Percentiles rank a stretch among this genome's conserved stretches.
phyloP scores from a whole-genome alignment of 164 flowering plant genomes.

The Nelumbo lutea region DNA sequence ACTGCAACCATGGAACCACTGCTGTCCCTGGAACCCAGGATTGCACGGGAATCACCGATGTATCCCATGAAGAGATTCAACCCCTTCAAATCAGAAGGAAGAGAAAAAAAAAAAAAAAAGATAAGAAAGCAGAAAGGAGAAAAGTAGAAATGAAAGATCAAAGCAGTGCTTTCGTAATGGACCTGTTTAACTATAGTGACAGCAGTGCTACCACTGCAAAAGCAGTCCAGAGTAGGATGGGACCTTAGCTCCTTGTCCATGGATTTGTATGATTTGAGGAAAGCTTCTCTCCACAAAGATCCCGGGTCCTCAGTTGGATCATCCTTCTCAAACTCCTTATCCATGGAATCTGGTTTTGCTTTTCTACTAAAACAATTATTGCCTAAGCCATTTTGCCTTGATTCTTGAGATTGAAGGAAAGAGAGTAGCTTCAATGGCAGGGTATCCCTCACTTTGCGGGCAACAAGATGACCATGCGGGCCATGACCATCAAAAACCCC shows the following conservation, averaged over 20 bases:
- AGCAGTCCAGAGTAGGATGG: constrained; percentile 79
- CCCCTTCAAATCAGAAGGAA: constrained; percentile 45
- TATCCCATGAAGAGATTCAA: constrained; percentile 76
- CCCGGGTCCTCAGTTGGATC: constrained; percentile 40
- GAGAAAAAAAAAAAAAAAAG: not conserved
- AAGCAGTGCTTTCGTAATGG: not conserved
- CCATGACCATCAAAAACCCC: constrained; percentile 98
- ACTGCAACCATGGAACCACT: constrained; percentile 59
- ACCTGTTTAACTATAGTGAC: constrained; percentile 89
- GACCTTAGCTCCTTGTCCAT: constrained; percentile 91
- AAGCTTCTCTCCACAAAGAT: constrained; percentile 67
- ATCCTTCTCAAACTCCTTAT: constrained; percentile 36
- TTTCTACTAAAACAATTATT: constrained; percentile 37
- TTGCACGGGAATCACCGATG: constrained; percentile 96
- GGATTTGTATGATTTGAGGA: constrained; percentile 68
- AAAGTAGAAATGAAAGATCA: not conserved
- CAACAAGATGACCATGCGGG: constrained; percentile 86
- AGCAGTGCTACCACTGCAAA: constrained; percentile 95
- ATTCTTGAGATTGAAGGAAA: constrained; percentile 36
- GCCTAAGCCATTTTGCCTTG: constrained; percentile 37
- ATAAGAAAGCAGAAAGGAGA: not conserved
- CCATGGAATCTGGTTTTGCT: constrained; percentile 13
- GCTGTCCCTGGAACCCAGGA: constrained; percentile 68
- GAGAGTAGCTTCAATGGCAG: constrained; percentile 68
- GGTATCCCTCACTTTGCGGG: constrained; percentile 82